These are phyloP conservation scores for Lignosus rhinocerotis DNA, from an alignment of 1,284 basidiomycete genomes.

Conservation along the genomic window DNA sequence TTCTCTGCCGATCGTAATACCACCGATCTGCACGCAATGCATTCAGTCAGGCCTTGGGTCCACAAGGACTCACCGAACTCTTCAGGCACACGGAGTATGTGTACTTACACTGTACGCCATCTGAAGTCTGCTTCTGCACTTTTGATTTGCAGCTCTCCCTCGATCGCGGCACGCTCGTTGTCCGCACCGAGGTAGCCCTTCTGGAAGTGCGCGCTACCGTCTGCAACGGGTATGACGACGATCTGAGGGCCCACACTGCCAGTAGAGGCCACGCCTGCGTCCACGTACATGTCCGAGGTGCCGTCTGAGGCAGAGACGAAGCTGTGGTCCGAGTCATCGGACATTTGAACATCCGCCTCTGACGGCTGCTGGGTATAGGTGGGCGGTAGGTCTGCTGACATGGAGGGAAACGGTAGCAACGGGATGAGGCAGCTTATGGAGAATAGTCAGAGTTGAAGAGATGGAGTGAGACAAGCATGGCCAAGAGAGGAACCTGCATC, in stretches of 20 bases:
- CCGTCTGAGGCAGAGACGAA: slow-evolving; percentile 17
- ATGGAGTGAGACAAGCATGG: slow-evolving; percentile 5
- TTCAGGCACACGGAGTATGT: neutral
- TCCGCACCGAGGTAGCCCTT: slow-evolving; percentile 79
- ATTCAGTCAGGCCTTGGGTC: neutral
- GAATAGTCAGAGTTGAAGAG: neutral
- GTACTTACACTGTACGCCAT: slow-evolving; percentile 71
- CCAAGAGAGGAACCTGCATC: slow-evolving; percentile 2
- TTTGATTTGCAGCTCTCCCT: slow-evolving; percentile 82
- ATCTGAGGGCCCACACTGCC: slow-evolving; percentile 48
- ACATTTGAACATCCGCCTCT: slow-evolving; percentile 26
- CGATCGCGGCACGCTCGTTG: slow-evolving; percentile 74
- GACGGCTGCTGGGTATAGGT: slow-evolving; percentile 37
- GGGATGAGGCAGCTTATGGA: neutral
- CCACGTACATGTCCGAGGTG: neutral
- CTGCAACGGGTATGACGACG: slow-evolving; percentile 64
- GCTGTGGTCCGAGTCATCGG: slow-evolving; percentile 22
- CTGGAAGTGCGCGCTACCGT: slow-evolving; percentile 68
- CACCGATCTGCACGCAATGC: slow-evolving; percentile 51
- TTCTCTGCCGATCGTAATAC: slow-evolving; percentile 67
- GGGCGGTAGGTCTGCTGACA: slow-evolving; percentile 42
- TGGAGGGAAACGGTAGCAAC: slow-evolving; percentile 1
- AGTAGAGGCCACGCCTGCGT: neutral
- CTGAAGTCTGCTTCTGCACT: slow-evolving; percentile 48
- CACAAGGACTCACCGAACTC: slow-evolving; percentile 1